Evolutionary conservation across 2,329 filamentous ascomycete species (phyloP), one percentile per base, ranked within the genome.

Genomic region (Claviceps sorghi): DNA sequence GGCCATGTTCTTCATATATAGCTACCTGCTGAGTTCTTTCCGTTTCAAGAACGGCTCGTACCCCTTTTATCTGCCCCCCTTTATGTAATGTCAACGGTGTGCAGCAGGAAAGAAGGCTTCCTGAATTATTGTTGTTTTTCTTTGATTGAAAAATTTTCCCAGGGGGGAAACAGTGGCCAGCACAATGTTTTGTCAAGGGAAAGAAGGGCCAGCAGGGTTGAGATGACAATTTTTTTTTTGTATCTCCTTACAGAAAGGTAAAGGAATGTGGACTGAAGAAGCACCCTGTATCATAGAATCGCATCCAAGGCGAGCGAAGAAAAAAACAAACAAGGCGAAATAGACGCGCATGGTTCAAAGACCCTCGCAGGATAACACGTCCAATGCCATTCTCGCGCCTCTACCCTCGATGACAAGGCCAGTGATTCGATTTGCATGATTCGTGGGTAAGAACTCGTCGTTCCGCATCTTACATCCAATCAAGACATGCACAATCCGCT

Each of bases 11-110:
- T 70, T 86, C 57, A 81, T 89, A 70, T 97, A 97, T 75, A 95
- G 90, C 72, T 93, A 95, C 71, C 75, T 98, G 57, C 78, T 98
- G 58, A 96, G 87, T 69, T 76, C 95, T 57, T 98, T 98, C 78
- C 82, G 90, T 61, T 75, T 86, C 61, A 98, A 98, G 82, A 98
- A 97, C 65, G 82, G 83, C 36, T 88, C 88, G 26, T 98, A 98
- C 69, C 90, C 90, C 17, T 96, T 97, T 71, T 89, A 83, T 64
- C 77, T 98, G 56, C 93, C 93, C 52, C 93, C 93, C 11, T 97
- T 98, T 69, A 75, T 82, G 70, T 82, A 68, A 29, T 22, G 9
- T 44, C 8, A 17, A 17, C 13, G 22, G 22, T 8, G 4, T n/a
- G 42, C 11, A 44, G 42, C 42, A 44, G 15, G 10, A 30, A 46